These are phyloP conservation scores for Sugiyamaella paludigena DNA, from an alignment of 1,139 yeast genomes.

Conservation along the genomic window DNA sequence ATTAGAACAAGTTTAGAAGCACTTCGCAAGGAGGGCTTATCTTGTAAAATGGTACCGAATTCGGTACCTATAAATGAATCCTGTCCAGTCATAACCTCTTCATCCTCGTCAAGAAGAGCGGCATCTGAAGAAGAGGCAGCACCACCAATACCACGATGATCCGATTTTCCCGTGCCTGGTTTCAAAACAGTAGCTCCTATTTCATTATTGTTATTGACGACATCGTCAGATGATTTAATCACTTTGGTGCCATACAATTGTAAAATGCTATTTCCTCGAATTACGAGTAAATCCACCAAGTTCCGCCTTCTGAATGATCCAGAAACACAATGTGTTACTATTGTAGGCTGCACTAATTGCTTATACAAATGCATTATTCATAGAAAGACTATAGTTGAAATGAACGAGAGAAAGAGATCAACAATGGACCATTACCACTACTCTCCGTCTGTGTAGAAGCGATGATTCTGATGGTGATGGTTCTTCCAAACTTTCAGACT, in stretches of 20 bases:
- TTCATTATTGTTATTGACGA: constrained; percentile 6
- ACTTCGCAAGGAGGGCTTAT: constrained; percentile 11
- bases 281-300: constrained; percentile 59
- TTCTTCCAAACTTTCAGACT: too few relatives aligned
- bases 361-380: constrained; percentile 73
- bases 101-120: constrained; percentile 20
- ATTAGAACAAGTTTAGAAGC: constrained; percentile 50
- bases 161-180: constrained; percentile 13
- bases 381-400: too few relatives aligned
- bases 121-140: constrained; percentile 19
- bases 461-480: too few relatives aligned
- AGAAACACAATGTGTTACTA: constrained; percentile 60
- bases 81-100: constrained; percentile 16
- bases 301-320: constrained; percentile 59
- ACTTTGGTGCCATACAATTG: constrained; percentile 54
- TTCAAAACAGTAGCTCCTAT: background rate
- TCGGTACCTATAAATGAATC: constrained; percentile 35
- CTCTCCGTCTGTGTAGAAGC: too few relatives aligned
- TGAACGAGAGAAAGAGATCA: background rate
- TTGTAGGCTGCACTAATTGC: constrained; percentile 76
- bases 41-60: constrained; percentile 26
- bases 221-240: constrained; percentile 2
- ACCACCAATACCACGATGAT: too few relatives aligned
- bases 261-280: constrained; percentile 62
- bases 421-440: background rate